Base-by-base conservation (phyloP, 306 rosid genomes). In the Fragaria iinumae region DNA sequence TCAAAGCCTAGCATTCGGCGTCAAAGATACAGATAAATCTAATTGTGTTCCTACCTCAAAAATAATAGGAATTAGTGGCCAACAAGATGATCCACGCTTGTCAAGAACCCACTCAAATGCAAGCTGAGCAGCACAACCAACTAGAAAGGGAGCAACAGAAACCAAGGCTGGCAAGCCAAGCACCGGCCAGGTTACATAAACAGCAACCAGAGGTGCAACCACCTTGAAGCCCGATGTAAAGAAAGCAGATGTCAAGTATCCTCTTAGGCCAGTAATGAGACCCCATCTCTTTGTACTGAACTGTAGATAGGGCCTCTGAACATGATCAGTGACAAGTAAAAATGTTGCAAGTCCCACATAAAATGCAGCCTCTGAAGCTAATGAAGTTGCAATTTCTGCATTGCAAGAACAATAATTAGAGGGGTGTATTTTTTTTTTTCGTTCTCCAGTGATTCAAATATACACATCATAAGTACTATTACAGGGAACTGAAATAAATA, bases 221-320 rank as follows among this genome's bases (percentile, higher is more conserved):
- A 90, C 84, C 87, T 90, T 95, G 80, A 95, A 86, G 45, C 96
- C 96, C 62, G 47, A 76, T 48, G 94, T 85, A 69, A 90, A 67
- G 76, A 89, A 86, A 41, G 90, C 89, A 16, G 96, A 77, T 67
- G 80, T 52, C 78, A 95, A 62, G 86, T 92, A 92, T 78, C 98
- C 98, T 83, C 83, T 89, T 64, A 95, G 90, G 83, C 97, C 97
- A 34, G 97, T 95, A 70, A 95, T 89, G 77, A 95, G 93, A 81
- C 97, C 85, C 98, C 98, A 95, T 77, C 93, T 95, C 84, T 90
- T 95, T 25, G 98, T 1, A 84, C 96, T 95, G 89, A 84, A 95
- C 71, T 90, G 82, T 79, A 95, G 79, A 87, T 90, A 95, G 17
- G 97, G 98, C 83, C 83, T 92, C 84, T 92, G 97, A 66, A 95